Percentiles rank a stretch among this genome's conserved stretches.
phyloP scores from a whole-genome alignment of 2,329 filamentous ascomycete species.

The Aaosphaeria arxii region DNA sequence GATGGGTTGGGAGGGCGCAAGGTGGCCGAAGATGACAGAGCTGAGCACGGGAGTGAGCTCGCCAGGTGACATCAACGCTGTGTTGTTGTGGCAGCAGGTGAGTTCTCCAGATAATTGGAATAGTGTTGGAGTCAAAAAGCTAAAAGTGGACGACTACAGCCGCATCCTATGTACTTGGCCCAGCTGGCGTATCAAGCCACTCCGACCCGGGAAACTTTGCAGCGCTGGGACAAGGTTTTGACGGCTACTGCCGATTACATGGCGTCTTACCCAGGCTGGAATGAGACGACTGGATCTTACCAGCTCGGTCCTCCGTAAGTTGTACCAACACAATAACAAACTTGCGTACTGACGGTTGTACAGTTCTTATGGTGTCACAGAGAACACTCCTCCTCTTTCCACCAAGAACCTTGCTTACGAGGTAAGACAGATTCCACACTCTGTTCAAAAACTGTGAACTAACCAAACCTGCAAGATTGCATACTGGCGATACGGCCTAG shows the following conservation, averaged over 20 bases:
- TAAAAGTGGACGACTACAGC: constrained; percentile 15
- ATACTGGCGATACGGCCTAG: constrained; percentile 60
- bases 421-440: constrained; percentile 11
- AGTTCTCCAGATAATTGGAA: neutral
- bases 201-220: constrained; percentile 42
- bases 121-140: no score
- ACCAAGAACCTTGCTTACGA: constrained; percentile 59
- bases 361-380: constrained; percentile 48
- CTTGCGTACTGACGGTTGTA: neutral
- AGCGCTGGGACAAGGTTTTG: constrained; percentile 53
- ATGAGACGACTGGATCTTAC: constrained; percentile 49
- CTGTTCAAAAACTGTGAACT: neutral
- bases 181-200: constrained; percentile 51
- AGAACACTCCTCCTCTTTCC: constrained; percentile 56
- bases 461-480: constrained; percentile 20
- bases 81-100: constrained; percentile 61
- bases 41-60: constrained; percentile 49
- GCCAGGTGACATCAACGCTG: constrained; percentile 58
- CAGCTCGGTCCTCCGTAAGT: constrained; percentile 48
- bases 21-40: constrained; percentile 57
- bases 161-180: constrained; percentile 58
- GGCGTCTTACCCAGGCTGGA: constrained; percentile 54
- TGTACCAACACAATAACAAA: neutral
- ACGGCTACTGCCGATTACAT: constrained; percentile 57
- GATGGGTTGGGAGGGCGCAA: constrained; percentile 41